Base-by-base conservation (phyloP, 106 monocot species). In the Agapanthus africanus region DNA sequence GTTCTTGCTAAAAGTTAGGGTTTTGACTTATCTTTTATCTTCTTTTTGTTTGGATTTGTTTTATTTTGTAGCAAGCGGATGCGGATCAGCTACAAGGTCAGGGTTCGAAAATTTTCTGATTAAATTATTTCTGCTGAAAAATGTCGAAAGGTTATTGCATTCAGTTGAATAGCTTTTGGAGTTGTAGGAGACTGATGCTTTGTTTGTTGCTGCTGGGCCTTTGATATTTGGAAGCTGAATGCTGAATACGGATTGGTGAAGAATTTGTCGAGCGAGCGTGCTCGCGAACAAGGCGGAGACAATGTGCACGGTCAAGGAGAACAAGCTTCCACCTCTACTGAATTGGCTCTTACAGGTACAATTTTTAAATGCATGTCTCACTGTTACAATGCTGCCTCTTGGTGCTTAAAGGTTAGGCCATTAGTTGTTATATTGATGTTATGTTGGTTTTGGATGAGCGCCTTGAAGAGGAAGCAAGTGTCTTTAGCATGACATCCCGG, bases 71-170 rank as follows among this genome's bases (percentile, higher is more conserved):
- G 91, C 74, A 88, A 91, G 77, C 59, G 39, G 70, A 79, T 91
- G 74, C 91, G 95, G 49, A 79, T 74, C 32, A 81, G 80, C 76
- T 97, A 84, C 76, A 95, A 95, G 95, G 88, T 95, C 26, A 71
- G 73, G 47, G 33, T 21, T 66, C 18, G 11, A 27, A 31, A 42
- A 41, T 21, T 28, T 33, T 66, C 3, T 47, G 42, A 47, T 47
- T 47, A 19, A 13, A 47, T 47, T 47, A 47, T 47, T 47, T 47
- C 46, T n/a, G n/a, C 6, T 47, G 16, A 44, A 11, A 9, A 19
- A 47, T 47, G 46, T 15, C 46, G 16, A 13, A 5, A 47, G 46
- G 13, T 47, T 47, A 19, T 47, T 47, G 46, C n/a, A n/a, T n/a
- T n/a, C n/a, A n/a, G n/a, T n/a, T n/a, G n/a, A n/a, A n/a, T n/a